Evolutionary conservation across 441 rosid species (phyloP), one percentile per base, ranked within the genome.

Genomic region (Gossypium trilobum): DNA sequence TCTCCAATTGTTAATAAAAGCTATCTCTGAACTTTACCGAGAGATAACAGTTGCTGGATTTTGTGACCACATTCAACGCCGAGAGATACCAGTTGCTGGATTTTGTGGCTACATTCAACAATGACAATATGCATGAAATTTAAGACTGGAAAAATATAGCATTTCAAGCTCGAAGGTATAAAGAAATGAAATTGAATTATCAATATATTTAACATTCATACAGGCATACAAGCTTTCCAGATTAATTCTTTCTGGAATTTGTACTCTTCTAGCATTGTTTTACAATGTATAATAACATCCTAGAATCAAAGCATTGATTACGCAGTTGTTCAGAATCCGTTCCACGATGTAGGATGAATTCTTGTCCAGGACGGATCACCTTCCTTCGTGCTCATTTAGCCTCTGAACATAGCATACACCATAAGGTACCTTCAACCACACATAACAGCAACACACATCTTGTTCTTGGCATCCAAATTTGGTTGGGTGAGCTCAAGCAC

Each of bases 391-490:
- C 89, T 85, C 87, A 84, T 87, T 79, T 85, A 85, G 3, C 89
- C 87, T 51, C 88, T 78, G 74, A 87, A 82, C 86, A 82, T 72
- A 17, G 87, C 87, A 6, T 85, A 83, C 58, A 86, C 88, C 10
- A 88, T 85, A 69, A 82, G 78, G 73, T 84, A 87, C 16, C 84
- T 86, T 0, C 89, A 87, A 3, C 82, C 86, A 25, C 84, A 83
- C 0, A 86, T 83, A 77, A 83, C 87, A 44, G 85, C 86, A 23
- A 86, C 87, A n/a, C 88, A 83, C 88, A 87, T 85, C 88, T 85
- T 85, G 77, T 82, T 87, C 81, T 87, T 87, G 54, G 89, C 79
- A 74, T 85, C 88, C 91, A 89, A 87, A 88, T 85, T 85, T 80
- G 86, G 91, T 22, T 85, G 88, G 5, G 83, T 82, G 39, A 88